Evolutionary conservation across 1,139 yeast genomes (phyloP), one percentile per base, ranked within the genome.

Genomic region (Debaryomyces coudertii): DNA sequence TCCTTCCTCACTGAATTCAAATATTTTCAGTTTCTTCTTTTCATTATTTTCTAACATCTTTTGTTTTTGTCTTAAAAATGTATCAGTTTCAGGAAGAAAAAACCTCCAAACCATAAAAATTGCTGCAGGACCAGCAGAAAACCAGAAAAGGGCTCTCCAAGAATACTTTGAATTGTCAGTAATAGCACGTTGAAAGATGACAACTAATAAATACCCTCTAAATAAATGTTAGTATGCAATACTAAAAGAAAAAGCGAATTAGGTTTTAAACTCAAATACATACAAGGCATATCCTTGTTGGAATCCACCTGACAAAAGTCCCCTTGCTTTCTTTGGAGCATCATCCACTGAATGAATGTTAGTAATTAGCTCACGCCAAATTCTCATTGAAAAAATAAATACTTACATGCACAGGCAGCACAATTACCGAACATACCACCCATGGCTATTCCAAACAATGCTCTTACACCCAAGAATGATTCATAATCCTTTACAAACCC

Each of bases 341-440:
- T 83, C 86, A 55, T 84, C 90, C 43, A 85, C 36, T 33, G 18
- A 15, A 33, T 8, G 5, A 33, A 7, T 11, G 36, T 33, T 33
- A 33, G 36, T 33, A 33, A 29, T 14, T 15, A 6, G 11, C 2
- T 33, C 4, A 29, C 8, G 8, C 14, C 9, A 14, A 8, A n/a
- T 9, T 8, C 3, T 7, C 14, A 2, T 14, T 18, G 5, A 15
- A 14, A 8, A 18, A 29, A 5, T 15, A 33, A 16, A 33, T 41
- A 30, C 44, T 22, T 42, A 42, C 44, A 66, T 5, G 89, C 85
- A 16, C 86, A 81, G 22, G 87, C 82, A 31, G 84, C 78, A 15
- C 85, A 82, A 52, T 81, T 75, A 52, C 90, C 90, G 57, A 79
- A 85, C 50, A 83, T 70, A 45, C 88, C 88, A 38, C 92, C 90